These are phyloP conservation scores for Seiridium unicorne DNA, from an alignment of 2,329 filamentous ascomycete genomes.

Conservation along the genomic window DNA sequence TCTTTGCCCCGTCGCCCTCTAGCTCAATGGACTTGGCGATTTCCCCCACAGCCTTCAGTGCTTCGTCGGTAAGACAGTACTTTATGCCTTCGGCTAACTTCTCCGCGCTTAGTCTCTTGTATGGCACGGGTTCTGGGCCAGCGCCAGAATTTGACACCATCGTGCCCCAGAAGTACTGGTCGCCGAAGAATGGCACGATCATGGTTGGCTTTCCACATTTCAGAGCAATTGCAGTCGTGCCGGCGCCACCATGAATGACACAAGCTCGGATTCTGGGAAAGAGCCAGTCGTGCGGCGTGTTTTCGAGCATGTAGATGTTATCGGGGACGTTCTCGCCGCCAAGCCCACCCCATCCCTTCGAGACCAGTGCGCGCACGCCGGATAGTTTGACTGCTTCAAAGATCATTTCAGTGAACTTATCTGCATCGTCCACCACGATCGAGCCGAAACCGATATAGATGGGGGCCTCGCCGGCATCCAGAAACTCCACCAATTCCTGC, in stretches of 20 bases:
- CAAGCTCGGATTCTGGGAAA: slow-evolving; percentile 66
- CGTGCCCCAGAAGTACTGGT: slow-evolving; percentile 75
- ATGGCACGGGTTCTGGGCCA: slow-evolving; percentile 65
- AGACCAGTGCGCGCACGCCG: slow-evolving; percentile 69
- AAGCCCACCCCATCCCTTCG: slow-evolving; percentile 73
- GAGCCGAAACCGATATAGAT: slow-evolving; percentile 77
- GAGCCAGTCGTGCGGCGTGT: slow-evolving; percentile 75
- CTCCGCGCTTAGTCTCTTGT: slow-evolving; percentile 64
- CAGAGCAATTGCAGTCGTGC: slow-evolving; percentile 72
- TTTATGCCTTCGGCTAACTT: slow-evolving; percentile 69
- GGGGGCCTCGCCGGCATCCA: slow-evolving; percentile 55
- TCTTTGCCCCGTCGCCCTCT: slow-evolving; percentile 67
- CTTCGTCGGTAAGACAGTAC: slow-evolving; percentile 62
- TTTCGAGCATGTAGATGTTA: slow-evolving; percentile 69
- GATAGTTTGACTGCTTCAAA: slow-evolving; percentile 65
- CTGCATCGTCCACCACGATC: slow-evolving; percentile 72
- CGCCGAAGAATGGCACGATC: slow-evolving; percentile 78
- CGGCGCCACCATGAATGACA: slow-evolving; percentile 76
- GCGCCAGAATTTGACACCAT: slow-evolving; percentile 65
- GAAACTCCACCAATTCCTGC: slow-evolving; percentile 51
- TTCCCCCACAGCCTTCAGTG: slow-evolving; percentile 52
- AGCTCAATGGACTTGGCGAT: slow-evolving; percentile 60
- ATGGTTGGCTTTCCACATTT: slow-evolving; percentile 71
- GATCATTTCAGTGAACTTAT: slow-evolving; percentile 68
- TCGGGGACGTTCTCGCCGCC: slow-evolving; percentile 60